These are phyloP conservation scores for Saccharomycopsis crataegensis DNA, from an alignment of 1,139 yeast species.

Conservation along the genomic window DNA sequence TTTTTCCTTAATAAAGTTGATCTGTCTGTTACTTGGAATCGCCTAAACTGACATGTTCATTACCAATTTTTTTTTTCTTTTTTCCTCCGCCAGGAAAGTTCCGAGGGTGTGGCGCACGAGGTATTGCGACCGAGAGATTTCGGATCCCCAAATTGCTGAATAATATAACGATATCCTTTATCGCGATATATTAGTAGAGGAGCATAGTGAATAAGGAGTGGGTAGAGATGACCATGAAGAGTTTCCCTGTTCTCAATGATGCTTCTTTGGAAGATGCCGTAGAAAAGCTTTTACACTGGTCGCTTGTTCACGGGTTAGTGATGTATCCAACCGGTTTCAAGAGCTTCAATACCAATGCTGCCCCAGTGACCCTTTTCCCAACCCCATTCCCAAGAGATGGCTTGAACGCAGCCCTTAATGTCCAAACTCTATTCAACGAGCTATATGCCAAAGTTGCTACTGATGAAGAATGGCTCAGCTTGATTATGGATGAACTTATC, in stretches of 20 bases:
- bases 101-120: no score
- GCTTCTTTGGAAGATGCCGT: conserved; percentile 21
- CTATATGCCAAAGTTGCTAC: conserved; percentile 58
- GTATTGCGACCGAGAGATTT: no score
- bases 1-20: no score
- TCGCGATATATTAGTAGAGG: not conserved
- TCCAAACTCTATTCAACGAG: conserved; percentile 67
- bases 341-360: conserved; percentile 42
- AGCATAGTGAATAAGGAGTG: not conserved
- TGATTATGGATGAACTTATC: conserved; percentile 48
- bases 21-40: no score
- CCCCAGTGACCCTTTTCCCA: conserved; percentile 87
- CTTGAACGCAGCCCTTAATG: conserved; percentile 56
- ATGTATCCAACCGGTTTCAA: conserved; percentile 62
- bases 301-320: conserved; percentile 67
- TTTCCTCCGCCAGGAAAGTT: no score
- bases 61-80: no score
- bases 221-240: conserved; percentile 4
- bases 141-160: no score
- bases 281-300: conserved; percentile 62
- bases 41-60: no score
- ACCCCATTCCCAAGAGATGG: conserved; percentile 73
- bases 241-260: conserved; percentile 7
- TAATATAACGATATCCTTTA: no score
- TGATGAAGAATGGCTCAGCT: conserved; percentile 51